phyloP scores from a whole-genome alignment of 2,329 filamentous ascomycete species.

The Venturia aucupariae region DNA sequence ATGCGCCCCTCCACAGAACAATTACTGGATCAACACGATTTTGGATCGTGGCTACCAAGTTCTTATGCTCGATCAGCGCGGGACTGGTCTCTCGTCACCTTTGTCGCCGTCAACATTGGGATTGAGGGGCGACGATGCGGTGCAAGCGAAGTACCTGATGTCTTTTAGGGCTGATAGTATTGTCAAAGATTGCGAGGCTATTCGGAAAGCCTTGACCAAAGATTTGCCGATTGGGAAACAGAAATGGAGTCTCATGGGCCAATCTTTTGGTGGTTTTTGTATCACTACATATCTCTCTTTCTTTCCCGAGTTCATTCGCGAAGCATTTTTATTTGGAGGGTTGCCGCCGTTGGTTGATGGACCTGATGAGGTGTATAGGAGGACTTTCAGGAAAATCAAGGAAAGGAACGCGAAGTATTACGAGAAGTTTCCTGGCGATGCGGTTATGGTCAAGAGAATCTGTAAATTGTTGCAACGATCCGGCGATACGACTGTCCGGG shows the following conservation, averaged over 20 bases:
- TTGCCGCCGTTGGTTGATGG: conserved; percentile 65
- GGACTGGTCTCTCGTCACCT: conserved; percentile 75
- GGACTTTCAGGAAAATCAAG: conserved; percentile 58
- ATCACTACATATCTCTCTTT: conserved; percentile 74
- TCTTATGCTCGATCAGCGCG: conserved; percentile 82
- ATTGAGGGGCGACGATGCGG: conserved; percentile 50
- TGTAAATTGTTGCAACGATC: conserved; percentile 51
- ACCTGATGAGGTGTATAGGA: conserved; percentile 66
- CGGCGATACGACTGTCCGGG: conserved; percentile 45
- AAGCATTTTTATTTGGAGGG: conserved; percentile 77
- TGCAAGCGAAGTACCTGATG: conserved; percentile 73
- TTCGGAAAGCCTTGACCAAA: conserved; percentile 64
- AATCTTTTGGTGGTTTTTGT: conserved; percentile 89
- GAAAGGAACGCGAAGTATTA: conserved; percentile 75
- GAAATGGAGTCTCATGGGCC: conserved; percentile 80
- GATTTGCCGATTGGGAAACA: conserved; percentile 60
- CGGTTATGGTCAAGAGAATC: conserved; percentile 57
- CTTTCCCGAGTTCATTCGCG: conserved; percentile 65
- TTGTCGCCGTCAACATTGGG: conserved; percentile 65
- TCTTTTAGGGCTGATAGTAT: conserved; percentile 84
- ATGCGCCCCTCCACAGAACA: conserved; percentile 64
- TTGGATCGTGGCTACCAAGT: conserved; percentile 74
- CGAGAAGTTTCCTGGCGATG: conserved; percentile 73
- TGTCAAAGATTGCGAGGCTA: conserved; percentile 79
- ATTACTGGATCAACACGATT: conserved; percentile 58